Evolutionary conservation across 768 basidiomycete species (phyloP).

Genomic region (Tricholomella constricta): DNA sequence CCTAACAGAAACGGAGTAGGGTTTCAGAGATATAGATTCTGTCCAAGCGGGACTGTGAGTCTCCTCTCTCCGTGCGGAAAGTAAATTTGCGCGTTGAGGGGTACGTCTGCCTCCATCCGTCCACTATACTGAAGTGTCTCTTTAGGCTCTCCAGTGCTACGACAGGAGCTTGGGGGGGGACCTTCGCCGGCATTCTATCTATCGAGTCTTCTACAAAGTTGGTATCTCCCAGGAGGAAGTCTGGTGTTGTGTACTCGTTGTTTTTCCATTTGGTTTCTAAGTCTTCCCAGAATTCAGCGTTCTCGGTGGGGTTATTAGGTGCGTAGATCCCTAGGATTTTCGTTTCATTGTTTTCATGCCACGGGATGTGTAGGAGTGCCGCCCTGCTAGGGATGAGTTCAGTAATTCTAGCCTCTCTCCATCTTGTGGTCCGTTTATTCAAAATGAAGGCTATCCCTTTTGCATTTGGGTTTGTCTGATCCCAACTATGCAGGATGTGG

Average conservation of each 20-base stretch:
- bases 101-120: slow-evolving; percentile 5
- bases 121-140: neutral
- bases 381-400: slow-evolving; percentile 29
- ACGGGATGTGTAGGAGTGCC: slow-evolving; percentile 10
- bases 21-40: slow-evolving; percentile 7
- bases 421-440: slow-evolving; percentile 27
- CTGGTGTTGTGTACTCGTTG: slow-evolving; percentile 13
- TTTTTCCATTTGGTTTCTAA: neutral
- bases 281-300: neutral
- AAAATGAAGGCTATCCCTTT: slow-evolving; percentile 35
- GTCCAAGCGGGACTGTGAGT: slow-evolving; percentile 2
- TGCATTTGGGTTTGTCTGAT: slow-evolving; percentile 18
- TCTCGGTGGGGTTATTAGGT: neutral
- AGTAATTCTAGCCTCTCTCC: slow-evolving; percentile 6
- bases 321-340: neutral
- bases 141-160: neutral
- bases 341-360: neutral
- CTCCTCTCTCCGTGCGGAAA: neutral
- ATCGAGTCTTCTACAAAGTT: slow-evolving; percentile 41
- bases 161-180: slow-evolving; percentile 13
- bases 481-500: slow-evolving; percentile 18
- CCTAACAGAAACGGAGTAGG: too few species aligned
- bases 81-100: neutral
- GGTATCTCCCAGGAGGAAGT: slow-evolving; percentile 41
- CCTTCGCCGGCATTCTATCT: slow-evolving; percentile 31